Evolutionary conservation across 106 monocot genomes (phyloP).

Genomic region (Hemerocallis citrina): DNA sequence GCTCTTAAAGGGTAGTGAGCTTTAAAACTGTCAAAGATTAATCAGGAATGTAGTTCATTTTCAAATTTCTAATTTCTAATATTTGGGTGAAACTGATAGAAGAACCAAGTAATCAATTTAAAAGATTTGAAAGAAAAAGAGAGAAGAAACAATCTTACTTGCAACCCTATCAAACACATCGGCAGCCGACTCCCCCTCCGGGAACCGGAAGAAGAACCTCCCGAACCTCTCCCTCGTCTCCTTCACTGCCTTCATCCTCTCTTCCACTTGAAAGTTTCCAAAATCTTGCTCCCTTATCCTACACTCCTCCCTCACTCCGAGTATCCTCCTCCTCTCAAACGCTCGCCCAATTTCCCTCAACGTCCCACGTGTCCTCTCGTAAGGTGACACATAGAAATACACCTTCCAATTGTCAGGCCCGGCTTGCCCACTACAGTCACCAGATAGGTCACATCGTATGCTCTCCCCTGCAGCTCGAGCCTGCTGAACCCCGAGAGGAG

Average conservation of each 20-base stretch:
- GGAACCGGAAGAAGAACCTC: conserved; percentile 95
- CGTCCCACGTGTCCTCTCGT: conserved; percentile 64
- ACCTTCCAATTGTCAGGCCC: conserved; percentile 39
- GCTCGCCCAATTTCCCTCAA: conserved; percentile 67
- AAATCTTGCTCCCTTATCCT: conserved; percentile 92
- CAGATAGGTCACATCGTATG: conserved; percentile 23
- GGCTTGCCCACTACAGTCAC: not conserved
- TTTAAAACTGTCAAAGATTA: not conserved
- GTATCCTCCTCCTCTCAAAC: conserved; percentile 41
- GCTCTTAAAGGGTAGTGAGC: too few relatives aligned
- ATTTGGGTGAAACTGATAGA: not conserved
- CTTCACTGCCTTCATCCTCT: conserved; percentile 79
- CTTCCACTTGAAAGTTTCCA: conserved; percentile 92
- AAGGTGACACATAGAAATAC: conserved; percentile 81
- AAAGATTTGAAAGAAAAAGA: conserved; percentile 18
- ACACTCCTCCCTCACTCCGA: conserved; percentile 89
- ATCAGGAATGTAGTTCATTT: not conserved
- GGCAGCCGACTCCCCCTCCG: conserved; percentile 94
- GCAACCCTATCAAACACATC: conserved; percentile 92
- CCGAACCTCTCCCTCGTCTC: conserved; percentile 69
- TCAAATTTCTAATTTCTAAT: not conserved
- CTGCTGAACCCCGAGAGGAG: conserved; percentile 45
- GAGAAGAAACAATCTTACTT: conserved; percentile 48
- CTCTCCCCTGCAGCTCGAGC: conserved; percentile 38
- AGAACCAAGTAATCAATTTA: not conserved